These are phyloP conservation scores for Solanum peruvianum DNA, from an alignment of 257 asterid genomes.

Conservation along the genomic window DNA sequence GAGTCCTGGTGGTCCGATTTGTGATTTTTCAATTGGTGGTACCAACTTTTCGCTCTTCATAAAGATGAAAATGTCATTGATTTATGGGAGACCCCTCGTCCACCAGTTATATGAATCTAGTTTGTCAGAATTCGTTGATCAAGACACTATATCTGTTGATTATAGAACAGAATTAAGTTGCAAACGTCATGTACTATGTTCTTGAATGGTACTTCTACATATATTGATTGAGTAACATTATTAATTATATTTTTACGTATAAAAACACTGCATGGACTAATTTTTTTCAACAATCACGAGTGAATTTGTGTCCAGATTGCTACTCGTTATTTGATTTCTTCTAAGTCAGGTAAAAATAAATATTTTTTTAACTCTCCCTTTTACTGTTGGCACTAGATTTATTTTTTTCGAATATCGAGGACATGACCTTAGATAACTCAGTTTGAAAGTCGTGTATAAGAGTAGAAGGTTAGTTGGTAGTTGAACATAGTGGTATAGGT, in stretches of 20 bases:
- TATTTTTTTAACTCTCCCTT: not conserved
- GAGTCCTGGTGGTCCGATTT: slow-evolving; percentile 63
- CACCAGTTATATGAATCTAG: slow-evolving; percentile 35
- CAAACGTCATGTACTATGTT: not conserved
- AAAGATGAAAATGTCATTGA: slow-evolving; percentile 74
- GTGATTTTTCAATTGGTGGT: slow-evolving; percentile 76
- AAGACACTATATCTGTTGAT: not conserved
- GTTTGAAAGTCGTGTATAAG: not conserved
- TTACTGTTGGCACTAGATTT: not conserved
- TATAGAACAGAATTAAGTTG: not conserved
- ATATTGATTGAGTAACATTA: no score
- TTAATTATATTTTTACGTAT: not conserved
- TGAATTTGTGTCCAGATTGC: not conserved
- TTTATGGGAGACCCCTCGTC: slow-evolving; percentile 63
- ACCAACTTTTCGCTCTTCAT: slow-evolving; percentile 64
- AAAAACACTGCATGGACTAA: not conserved
- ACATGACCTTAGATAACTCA: not conserved
- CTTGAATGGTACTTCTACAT: not conserved
- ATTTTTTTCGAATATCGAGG: not conserved
- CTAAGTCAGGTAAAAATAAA: not conserved
- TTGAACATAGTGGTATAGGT: not conserved
- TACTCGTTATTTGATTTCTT: not conserved
- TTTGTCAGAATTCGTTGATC: not conserved
- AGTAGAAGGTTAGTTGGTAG: not conserved
- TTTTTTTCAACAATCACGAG: not conserved